Percentiles rank a stretch among this genome's conserved stretches.
Conservation (phyloP, 257 asterid species). For the Fraxinus anomala region DNA sequence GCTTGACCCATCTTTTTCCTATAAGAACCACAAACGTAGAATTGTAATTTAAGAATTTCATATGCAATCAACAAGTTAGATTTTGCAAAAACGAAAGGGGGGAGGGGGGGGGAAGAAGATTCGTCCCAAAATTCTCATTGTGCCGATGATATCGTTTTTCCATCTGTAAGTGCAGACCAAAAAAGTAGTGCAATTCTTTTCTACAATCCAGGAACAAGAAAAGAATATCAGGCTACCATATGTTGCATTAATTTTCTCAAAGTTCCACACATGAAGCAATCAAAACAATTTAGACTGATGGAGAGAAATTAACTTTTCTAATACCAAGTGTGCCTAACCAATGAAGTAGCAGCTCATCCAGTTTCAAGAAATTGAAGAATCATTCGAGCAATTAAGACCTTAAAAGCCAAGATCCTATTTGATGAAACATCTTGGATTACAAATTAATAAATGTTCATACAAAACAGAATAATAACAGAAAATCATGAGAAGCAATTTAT, state of each 20-base stretch:
- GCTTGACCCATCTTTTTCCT: conserved; percentile 22
- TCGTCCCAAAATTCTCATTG: not conserved
- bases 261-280: not conserved
- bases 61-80: not conserved
- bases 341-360: not conserved
- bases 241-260: not conserved
- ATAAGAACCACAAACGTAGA: not conserved
- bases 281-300: too few species aligned
- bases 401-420: not conserved
- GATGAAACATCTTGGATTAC: not conserved
- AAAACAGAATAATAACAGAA: not conserved
- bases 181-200: not conserved
- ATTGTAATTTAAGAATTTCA: not conserved
- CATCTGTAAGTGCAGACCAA: not conserved
- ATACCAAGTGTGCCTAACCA: not conserved
- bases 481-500: not conserved
- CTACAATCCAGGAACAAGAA: not conserved
- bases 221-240: not conserved
- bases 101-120: too few species aligned
- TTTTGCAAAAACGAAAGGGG: not conserved
- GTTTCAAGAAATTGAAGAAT: not conserved
- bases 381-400: not conserved
- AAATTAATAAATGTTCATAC: not conserved
- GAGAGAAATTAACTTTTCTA: not conserved
- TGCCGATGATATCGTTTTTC: not conserved